Conservation (phyloP, 1,284 basidiomycete genomes). For the Flammula alnicola region DNA sequence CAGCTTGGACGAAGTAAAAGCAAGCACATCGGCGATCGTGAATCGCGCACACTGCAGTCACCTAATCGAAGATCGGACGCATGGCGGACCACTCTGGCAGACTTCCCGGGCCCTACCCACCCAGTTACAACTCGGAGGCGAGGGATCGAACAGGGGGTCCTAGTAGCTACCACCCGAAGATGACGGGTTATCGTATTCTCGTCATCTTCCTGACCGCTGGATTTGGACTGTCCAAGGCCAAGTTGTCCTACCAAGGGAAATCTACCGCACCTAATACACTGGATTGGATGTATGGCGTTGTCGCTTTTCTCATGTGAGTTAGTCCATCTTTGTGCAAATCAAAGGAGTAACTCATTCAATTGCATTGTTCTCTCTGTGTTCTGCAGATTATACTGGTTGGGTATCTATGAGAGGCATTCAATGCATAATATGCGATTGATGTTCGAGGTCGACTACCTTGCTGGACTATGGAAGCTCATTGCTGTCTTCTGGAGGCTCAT, state of each 20-base stretch:
- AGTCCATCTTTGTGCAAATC: not conserved
- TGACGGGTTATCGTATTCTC: conserved; percentile 31
- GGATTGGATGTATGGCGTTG: conserved; percentile 35
- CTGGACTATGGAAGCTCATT: conserved; percentile 9
- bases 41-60: no score
- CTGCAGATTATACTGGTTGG: conserved; percentile 31
- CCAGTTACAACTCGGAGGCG: no score
- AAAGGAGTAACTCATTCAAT: not conserved
- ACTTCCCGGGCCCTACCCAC: no score
- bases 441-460: conserved; percentile 28
- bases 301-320: conserved; percentile 31
- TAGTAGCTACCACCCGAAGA: conserved; percentile 25
- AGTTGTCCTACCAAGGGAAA: conserved; percentile 30
- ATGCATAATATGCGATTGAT: conserved; percentile 27
- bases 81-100: no score
- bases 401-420: conserved; percentile 31
- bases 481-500: not conserved
- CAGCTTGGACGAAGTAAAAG: no score
- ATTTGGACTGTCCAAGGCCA: conserved; percentile 33
- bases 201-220: conserved; percentile 27
- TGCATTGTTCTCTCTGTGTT: not conserved
- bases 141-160: no score
- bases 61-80: no score
- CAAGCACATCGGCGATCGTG: no score
- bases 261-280: conserved; percentile 32